Conservation (phyloP, 2,329 filamentous ascomycete genomes). For the Diaporthe vaccinii region DNA sequence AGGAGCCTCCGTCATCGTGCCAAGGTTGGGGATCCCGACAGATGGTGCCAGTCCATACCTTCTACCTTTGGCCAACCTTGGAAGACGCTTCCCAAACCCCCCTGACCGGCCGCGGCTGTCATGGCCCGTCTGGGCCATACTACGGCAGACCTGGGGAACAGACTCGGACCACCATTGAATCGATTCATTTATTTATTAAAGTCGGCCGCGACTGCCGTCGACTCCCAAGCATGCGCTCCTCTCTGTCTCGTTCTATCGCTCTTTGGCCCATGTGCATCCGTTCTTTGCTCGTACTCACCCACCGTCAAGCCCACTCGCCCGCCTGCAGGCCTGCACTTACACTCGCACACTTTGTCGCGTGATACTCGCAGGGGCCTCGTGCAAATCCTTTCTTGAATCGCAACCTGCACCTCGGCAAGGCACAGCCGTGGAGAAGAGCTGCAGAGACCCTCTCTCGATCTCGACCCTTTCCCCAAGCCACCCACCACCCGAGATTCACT, state of each 20-base stretch:
- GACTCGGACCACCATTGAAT: constrained; percentile 5
- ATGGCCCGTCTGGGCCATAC: constrained; percentile 6
- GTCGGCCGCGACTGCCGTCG: constrained; percentile 27
- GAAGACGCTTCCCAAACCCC: constrained; percentile 14
- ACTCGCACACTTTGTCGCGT: constrained; percentile 19
- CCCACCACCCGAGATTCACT: constrained; percentile 28
- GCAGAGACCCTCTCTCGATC: constrained; percentile 28
- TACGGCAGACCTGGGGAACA: constrained; percentile 27
- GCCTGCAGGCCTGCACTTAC: constrained; percentile 4
- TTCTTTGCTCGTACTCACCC: constrained; percentile 4
- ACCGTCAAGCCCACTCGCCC: neutral
- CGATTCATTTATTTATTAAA: constrained; percentile 31
- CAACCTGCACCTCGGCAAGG: constrained; percentile 35
- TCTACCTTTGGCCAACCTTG: constrained; percentile 22
- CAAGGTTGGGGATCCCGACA: constrained; percentile 29
- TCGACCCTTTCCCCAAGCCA: constrained; percentile 25
- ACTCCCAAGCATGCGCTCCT: neutral
- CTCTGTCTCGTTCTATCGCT: neutral
- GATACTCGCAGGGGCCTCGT: constrained; percentile 21
- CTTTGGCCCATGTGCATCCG: constrained; percentile 1
- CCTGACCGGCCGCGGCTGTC: constrained; percentile 22
- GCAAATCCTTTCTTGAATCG: constrained; percentile 33
- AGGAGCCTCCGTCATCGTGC: constrained; percentile 34
- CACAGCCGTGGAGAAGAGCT: constrained; percentile 28
- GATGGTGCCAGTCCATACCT: constrained; percentile 1